These are phyloP conservation scores for Eutypella sp. DNA, from an alignment of 2,329 filamentous ascomycete genomes.

Conservation along the genomic window DNA sequence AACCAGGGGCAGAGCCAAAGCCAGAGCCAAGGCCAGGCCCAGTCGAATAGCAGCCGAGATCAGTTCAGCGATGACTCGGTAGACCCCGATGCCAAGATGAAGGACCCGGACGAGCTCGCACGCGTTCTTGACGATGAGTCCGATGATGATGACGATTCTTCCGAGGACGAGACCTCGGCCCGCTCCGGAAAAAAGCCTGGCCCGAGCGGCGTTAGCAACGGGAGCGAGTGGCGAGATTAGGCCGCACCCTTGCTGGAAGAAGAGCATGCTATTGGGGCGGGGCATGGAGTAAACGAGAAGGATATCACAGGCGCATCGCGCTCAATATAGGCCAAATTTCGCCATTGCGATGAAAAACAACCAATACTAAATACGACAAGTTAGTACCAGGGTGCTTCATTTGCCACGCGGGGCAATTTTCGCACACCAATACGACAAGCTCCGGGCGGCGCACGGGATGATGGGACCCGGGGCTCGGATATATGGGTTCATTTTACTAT, in stretches of 20 bases:
- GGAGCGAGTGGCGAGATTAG: conserved; percentile 23
- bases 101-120: conserved; percentile 61
- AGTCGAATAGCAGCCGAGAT: conserved; percentile 22
- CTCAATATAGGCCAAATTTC: neutral
- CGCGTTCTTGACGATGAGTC: conserved; percentile 55
- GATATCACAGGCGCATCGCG: neutral
- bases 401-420: too few species aligned
- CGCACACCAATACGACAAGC: too few species aligned
- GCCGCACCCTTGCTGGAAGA: neutral
- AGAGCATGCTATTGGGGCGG: neutral
- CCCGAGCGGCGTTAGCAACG: conserved; percentile 20
- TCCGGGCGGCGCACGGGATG: too few species aligned
- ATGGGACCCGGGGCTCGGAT: too few species aligned
- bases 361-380: too few species aligned
- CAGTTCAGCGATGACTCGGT: conserved; percentile 38
- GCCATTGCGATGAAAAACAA: too few species aligned
- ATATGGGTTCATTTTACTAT: too few species aligned
- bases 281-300: neutral
- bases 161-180: conserved; percentile 9
- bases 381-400: too few species aligned
- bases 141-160: conserved; percentile 41
- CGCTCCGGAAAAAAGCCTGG: conserved; percentile 9
- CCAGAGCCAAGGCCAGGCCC: conserved; percentile 33
- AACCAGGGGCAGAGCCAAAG: conserved; percentile 33
- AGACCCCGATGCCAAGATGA: conserved; percentile 62